These are phyloP conservation scores for Porogramme epimiltina DNA, from an alignment of 1,284 basidiomycete species.

Conservation along the genomic window DNA sequence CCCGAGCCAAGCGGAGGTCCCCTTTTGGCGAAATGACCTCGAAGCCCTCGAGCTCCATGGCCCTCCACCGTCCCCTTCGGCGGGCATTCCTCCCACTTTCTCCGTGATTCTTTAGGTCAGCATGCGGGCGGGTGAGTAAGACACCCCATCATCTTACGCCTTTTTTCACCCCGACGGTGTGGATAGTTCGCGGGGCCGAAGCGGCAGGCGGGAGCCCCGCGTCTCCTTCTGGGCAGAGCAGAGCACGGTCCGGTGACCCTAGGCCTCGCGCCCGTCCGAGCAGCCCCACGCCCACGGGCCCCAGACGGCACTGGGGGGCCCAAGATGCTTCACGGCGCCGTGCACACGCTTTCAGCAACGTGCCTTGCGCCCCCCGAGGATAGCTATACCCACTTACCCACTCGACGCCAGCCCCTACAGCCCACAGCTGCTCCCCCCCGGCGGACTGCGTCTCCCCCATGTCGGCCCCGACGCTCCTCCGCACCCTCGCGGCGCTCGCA, in stretches of 20 bases:
- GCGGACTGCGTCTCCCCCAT: slow-evolving; percentile 9
- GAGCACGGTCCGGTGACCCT: slow-evolving; percentile 3
- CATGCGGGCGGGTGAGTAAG: too few species aligned
- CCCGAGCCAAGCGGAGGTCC: too few species aligned
- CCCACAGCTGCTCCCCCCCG: neutral
- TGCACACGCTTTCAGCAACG: neutral
- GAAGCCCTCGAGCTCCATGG: too few species aligned
- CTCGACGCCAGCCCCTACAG: too few species aligned
- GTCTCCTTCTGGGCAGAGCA: neutral
- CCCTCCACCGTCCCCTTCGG: too few species aligned
- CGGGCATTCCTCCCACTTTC: too few species aligned
- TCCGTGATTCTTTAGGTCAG: too few species aligned
- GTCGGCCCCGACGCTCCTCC: neutral
- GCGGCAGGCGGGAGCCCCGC: neutral
- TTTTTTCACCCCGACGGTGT: too few species aligned
- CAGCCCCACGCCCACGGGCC: too few species aligned
- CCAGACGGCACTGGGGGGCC: neutral
- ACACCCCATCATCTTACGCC: too few species aligned
- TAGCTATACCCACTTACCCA: neutral
- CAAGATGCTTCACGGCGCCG: neutral
- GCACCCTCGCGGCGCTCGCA: slow-evolving; percentile 10
- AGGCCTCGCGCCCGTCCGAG: neutral
- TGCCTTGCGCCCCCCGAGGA: too few species aligned
- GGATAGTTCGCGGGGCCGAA: neutral
- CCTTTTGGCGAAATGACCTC: too few species aligned